Evolutionary conservation across 129 eudicot species (phyloP).

Genomic region (Escallonia rubra): DNA sequence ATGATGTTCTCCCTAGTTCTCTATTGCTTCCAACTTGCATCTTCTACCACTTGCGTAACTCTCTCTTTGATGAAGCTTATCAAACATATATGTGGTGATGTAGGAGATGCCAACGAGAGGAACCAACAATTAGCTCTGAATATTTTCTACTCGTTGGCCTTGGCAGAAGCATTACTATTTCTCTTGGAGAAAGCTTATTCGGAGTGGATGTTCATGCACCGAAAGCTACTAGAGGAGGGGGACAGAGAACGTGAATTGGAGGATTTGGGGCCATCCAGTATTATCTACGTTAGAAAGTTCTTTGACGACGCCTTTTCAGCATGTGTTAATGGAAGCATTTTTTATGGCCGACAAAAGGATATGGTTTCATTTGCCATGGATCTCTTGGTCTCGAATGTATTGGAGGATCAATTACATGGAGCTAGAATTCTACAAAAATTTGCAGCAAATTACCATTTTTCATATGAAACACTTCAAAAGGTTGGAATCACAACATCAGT

Average conservation of each 20-base stretch:
- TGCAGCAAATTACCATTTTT: slow-evolving; percentile 45
- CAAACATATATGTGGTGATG: slow-evolving; percentile 35
- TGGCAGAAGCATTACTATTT: slow-evolving; percentile 85
- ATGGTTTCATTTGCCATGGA: slow-evolving; percentile 93
- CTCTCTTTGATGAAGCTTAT: slow-evolving; percentile 64
- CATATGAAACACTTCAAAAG: slow-evolving; percentile 74
- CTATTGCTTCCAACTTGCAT: slow-evolving; percentile 67
- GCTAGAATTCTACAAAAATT: slow-evolving; percentile 54
- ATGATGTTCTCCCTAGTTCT: slow-evolving; percentile 78
- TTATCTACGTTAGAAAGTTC: slow-evolving; percentile 62
- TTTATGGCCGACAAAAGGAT: slow-evolving; percentile 90
- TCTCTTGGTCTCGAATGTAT: slow-evolving; percentile 59
- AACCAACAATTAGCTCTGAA: slow-evolving; percentile 59
- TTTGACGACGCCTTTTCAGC: slow-evolving; percentile 84
- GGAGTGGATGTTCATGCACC: slow-evolving; percentile 61
- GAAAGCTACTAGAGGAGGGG: slow-evolving; percentile 51
- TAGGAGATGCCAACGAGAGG: slow-evolving; percentile 38
- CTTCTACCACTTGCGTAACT: slow-evolving; percentile 64
- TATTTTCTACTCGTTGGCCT: slow-evolving; percentile 74
- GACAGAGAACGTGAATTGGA: slow-evolving; percentile 67
- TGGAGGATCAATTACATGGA: slow-evolving; percentile 80
- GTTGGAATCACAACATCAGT: slow-evolving; percentile 62
- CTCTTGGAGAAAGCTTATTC: slow-evolving; percentile 82
- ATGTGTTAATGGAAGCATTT: slow-evolving; percentile 65
- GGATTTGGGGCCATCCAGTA: slow-evolving; percentile 65